Conservation (phyloP, 345 rosid genomes). For the Moringa oleifera region DNA sequence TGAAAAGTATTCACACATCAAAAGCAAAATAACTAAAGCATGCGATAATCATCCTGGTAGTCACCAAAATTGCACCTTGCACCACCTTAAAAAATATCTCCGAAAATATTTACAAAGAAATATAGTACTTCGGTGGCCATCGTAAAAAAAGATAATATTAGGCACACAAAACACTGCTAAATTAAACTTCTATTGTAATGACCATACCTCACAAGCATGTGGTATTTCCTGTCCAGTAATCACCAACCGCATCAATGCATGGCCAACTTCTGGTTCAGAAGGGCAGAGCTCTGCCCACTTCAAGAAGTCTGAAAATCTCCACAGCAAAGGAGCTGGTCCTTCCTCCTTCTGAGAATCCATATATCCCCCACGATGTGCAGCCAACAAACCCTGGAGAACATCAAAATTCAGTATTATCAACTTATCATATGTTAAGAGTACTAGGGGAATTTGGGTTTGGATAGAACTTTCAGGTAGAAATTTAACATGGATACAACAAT, state of each 20-base stretch:
- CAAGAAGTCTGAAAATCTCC: slow-evolving; percentile 96
- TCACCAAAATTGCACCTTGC: background rate
- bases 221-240: slow-evolving; percentile 98
- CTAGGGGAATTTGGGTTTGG: background rate
- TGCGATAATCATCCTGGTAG: background rate
- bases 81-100: background rate
- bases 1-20: slow-evolving; percentile 1
- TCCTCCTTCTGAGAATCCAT: slow-evolving; percentile 95
- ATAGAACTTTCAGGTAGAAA: background rate
- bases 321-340: slow-evolving; percentile 93
- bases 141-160: background rate
- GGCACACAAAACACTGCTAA: slow-evolving; percentile 1
- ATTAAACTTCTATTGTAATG: slow-evolving; percentile 5
- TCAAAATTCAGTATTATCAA: too few relatives aligned
- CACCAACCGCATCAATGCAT: slow-evolving; percentile 97
- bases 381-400: slow-evolving; percentile 72
- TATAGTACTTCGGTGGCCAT: background rate
- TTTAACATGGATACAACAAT: background rate
- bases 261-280: slow-evolving; percentile 95
- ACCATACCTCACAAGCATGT: slow-evolving; percentile 89
- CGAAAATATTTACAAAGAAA: slow-evolving; percentile 1
- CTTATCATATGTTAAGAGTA: too few relatives aligned
- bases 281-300: slow-evolving; percentile 99
- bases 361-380: slow-evolving; percentile 99
- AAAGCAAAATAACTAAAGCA: slow-evolving; percentile 1